These are phyloP conservation scores for Chenopodium quinoa DNA, from an alignment of 148 eudicot genomes.

Conservation along the genomic window DNA sequence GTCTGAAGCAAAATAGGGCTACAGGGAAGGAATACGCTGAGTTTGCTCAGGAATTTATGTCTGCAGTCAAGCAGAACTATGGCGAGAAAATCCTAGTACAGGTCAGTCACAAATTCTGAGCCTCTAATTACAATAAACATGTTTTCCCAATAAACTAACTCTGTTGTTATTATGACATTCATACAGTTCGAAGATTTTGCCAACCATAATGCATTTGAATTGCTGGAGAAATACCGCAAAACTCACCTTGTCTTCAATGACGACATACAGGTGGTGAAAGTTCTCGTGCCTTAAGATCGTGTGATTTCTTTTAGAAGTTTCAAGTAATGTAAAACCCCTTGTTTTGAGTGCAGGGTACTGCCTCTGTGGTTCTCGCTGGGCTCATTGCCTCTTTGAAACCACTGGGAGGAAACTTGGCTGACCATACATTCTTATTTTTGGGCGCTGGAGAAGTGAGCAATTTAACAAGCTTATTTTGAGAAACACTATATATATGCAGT, in stretches of 20 bases:
- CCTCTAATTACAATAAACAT: background rate
- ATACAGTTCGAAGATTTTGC: conserved; percentile 94
- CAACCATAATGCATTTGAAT: conserved; percentile 86
- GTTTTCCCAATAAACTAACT: background rate
- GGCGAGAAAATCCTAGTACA: conserved; percentile 86
- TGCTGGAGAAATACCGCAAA: conserved; percentile 65
- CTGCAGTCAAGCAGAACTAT: conserved; percentile 84
- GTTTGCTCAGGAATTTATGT: conserved; percentile 65
- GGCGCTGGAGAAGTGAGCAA: conserved; percentile 89
- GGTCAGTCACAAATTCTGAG: conserved; percentile 31
- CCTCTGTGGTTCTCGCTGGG: conserved; percentile 89
- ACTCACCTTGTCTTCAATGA: conserved; percentile 89
- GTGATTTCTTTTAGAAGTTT: conserved; percentile 2
- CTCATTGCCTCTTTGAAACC: conserved; percentile 63
- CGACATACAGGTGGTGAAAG: conserved; percentile 74
- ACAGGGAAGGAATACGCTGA: conserved; percentile 81
- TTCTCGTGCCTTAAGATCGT: background rate
- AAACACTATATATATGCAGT: background rate
- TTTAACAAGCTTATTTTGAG: background rate
- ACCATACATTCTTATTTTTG: conserved; percentile 79
- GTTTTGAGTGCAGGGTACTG: conserved; percentile 63
- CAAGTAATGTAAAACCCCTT: background rate
- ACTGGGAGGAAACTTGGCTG: conserved; percentile 73
- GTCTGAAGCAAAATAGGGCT: conserved; percentile 74
- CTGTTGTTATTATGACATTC: conserved; percentile 8